Evolutionary conservation across 352 stramenopile species (phyloP).

Genomic region (Phytopythium vexans): DNA sequence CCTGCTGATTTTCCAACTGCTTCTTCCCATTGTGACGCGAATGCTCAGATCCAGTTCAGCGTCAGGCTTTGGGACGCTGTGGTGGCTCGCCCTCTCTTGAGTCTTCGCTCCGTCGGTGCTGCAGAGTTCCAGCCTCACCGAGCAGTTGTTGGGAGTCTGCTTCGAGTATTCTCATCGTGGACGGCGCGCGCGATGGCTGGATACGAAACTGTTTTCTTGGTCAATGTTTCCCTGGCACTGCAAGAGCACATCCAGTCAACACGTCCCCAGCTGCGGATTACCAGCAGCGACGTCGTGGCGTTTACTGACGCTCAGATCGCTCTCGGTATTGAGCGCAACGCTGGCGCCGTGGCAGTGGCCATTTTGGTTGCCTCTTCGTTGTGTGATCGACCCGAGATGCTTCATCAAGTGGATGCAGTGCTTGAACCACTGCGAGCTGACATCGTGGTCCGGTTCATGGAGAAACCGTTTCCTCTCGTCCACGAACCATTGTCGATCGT

Average conservation of each 20-base stretch:
- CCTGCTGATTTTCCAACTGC: conserved; percentile 13
- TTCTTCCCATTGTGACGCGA: conserved; percentile 13
- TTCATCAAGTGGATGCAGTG: conserved; percentile 6
- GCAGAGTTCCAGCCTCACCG: background rate
- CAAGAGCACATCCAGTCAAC: conserved; percentile 12
- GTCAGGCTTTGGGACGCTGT: conserved; percentile 18
- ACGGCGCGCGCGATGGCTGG: conserved; percentile 24
- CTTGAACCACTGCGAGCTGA: conserved; percentile 14
- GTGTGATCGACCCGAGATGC: conserved; percentile 6
- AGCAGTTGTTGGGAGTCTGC: conserved; percentile 6
- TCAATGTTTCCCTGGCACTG: conserved; percentile 19
- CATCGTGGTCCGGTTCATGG: conserved; percentile 15
- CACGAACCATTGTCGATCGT: conserved; percentile 16
- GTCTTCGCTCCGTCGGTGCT: conserved; percentile 1
- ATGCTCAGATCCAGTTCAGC: conserved; percentile 19
- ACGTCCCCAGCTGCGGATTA: background rate
- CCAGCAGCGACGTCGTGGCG: background rate
- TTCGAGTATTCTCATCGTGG: conserved; percentile 26
- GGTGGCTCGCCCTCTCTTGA: conserved; percentile 12
- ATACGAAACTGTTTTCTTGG: conserved; percentile 32
- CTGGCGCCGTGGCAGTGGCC: conserved; percentile 13
- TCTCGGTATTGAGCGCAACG: background rate
- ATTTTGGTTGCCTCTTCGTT: conserved; percentile 16
- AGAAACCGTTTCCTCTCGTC: conserved; percentile 13
- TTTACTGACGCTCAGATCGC: background rate